Evolutionary conservation across 1,284 basidiomycete species (phyloP).

Genomic region (Moesziomyces sp.): DNA sequence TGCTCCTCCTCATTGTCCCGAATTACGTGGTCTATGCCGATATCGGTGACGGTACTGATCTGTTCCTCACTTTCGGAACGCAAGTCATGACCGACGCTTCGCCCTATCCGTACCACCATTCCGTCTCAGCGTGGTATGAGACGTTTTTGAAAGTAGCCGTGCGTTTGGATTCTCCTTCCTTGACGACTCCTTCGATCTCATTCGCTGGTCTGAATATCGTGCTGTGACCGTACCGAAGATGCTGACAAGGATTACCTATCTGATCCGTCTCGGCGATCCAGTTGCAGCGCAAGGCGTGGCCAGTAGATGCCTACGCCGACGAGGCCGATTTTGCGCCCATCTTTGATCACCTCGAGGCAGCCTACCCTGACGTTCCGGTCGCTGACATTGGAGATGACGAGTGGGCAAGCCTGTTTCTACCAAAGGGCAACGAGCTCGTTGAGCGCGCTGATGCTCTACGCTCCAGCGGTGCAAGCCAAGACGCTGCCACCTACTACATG

Average conservation of each 20-base stretch:
- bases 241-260: background rate
- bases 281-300: conserved; percentile 37
- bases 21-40: background rate
- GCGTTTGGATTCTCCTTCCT: background rate
- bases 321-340: conserved; percentile 33
- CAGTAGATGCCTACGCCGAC: conserved; percentile 29
- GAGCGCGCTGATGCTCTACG: conserved; percentile 9
- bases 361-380: conserved; percentile 17
- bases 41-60: conserved; percentile 26
- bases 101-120: conserved; percentile 28
- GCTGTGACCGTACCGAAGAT: too few relatives aligned
- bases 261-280: background rate
- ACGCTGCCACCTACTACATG: conserved; percentile 31
- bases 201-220: background rate
- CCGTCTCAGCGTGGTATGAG: conserved; percentile 36
- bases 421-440: conserved; percentile 19
- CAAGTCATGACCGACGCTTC: conserved; percentile 24
- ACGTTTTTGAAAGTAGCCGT: conserved; percentile 33
- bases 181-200: background rate
- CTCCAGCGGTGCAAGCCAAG: background rate
- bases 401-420: conserved; percentile 37
- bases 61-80: conserved; percentile 20
- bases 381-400: conserved; percentile 27
- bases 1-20: conserved; percentile 2
- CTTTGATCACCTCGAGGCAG: conserved; percentile 15